Conservation (phyloP, 306 rosid species). For the Abrus precatorius region DNA sequence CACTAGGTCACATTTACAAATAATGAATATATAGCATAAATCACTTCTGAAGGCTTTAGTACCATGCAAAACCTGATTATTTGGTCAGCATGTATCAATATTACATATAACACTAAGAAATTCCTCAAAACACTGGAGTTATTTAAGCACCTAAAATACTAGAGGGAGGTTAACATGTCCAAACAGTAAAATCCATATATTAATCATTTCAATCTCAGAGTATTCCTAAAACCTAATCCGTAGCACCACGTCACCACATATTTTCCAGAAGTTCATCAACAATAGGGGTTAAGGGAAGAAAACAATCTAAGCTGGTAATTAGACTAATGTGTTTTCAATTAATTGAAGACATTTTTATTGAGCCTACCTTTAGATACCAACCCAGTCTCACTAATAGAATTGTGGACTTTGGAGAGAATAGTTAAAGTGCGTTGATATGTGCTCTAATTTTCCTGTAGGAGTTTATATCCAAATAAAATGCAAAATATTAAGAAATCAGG, state of each 20-base stretch:
- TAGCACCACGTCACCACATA: background rate
- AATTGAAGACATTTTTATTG: slow-evolving; percentile 12
- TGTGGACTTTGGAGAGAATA: slow-evolving; percentile 72
- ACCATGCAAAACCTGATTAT: slow-evolving; percentile 5
- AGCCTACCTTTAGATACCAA: slow-evolving; percentile 70
- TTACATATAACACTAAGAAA: background rate
- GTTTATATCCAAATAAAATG: slow-evolving; percentile 31
- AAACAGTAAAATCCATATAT: slow-evolving; percentile 3
- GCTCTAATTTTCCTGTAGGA: slow-evolving; percentile 78
- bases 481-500: slow-evolving; percentile 33
- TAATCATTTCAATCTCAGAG: slow-evolving; percentile 19
- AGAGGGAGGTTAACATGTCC: slow-evolving; percentile 15
- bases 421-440: slow-evolving; percentile 75
- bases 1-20: background rate
- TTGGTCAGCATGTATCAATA: background rate
- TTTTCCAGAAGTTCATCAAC: background rate
- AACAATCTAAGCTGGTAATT: background rate
- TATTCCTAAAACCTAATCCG: slow-evolving; percentile 18
- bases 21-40: background rate
- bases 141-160: slow-evolving; percentile 11
- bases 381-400: slow-evolving; percentile 59
- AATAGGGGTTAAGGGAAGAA: background rate
- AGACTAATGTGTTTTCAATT: background rate
- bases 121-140: background rate
- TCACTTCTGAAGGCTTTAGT: slow-evolving; percentile 38